These are phyloP conservation scores for Galerina sulciceps DNA, from an alignment of 768 basidiomycete genomes.

Conservation along the genomic window DNA sequence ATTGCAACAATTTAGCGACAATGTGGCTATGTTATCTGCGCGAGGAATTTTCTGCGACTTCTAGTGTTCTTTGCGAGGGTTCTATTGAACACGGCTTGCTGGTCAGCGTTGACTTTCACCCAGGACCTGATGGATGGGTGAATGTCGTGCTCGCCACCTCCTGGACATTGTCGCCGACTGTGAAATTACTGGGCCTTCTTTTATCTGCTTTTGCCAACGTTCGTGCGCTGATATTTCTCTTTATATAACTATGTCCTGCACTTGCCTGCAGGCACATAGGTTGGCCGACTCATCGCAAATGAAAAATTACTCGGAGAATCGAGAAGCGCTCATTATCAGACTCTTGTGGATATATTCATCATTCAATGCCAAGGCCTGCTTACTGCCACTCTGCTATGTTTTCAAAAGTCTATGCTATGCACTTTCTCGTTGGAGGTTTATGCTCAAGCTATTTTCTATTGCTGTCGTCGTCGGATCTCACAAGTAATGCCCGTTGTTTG, in stretches of 20 bases:
- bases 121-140: neutral
- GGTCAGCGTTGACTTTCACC: neutral
- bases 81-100: neutral
- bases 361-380: neutral
- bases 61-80: constrained; percentile 5
- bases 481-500: neutral
- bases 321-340: constrained; percentile 8
- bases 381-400: constrained; percentile 1
- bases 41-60: constrained; percentile 8
- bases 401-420: neutral
- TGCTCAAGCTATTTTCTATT: neutral
- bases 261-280: constrained; percentile 8
- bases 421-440: neutral
- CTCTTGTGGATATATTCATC: neutral
- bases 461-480: constrained; percentile 5
- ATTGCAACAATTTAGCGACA: neutral
- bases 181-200: neutral
- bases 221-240: neutral
- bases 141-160: neutral
- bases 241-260: neutral
- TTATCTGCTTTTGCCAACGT: neutral
- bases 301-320: constrained; percentile 7
- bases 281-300: constrained; percentile 14
- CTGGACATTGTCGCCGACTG: neutral
- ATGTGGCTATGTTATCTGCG: constrained; percentile 8